Conservation (phyloP, 495 filamentous ascomycete genomes). For the Staphylotrichum longicolle region DNA sequence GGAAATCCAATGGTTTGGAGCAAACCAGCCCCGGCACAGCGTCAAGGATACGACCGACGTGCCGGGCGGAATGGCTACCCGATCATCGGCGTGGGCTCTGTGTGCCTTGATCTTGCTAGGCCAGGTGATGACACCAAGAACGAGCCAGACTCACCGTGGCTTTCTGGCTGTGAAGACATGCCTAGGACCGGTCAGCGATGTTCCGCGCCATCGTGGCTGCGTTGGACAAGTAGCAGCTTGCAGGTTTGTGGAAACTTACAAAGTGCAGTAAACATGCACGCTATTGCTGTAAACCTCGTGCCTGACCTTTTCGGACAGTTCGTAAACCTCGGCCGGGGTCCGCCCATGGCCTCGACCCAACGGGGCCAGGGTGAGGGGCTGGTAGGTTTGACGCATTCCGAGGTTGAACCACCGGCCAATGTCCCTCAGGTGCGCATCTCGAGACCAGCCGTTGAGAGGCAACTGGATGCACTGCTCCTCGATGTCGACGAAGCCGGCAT, state of each 20-base stretch:
- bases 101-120: background rate
- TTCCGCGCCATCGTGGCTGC: background rate
- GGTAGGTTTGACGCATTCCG: slow-evolving; percentile 67
- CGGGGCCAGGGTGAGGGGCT: slow-evolving; percentile 71
- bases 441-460: slow-evolving; percentile 77
- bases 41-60: slow-evolving; percentile 7
- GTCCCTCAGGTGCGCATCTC: slow-evolving; percentile 63
- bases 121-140: slow-evolving; percentile 3
- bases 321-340: slow-evolving; percentile 62
- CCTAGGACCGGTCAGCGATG: slow-evolving; percentile 23
- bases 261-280: slow-evolving; percentile 63
- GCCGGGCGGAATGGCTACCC: background rate
- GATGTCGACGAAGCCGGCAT: slow-evolving; percentile 81
- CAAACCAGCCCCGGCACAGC: slow-evolving; percentile 1
- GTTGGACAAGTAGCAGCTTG: slow-evolving; percentile 18
- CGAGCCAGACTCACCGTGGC: slow-evolving; percentile 21
- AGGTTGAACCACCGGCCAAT: slow-evolving; percentile 86
- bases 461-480: slow-evolving; percentile 69
- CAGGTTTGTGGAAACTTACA: slow-evolving; percentile 54
- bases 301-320: slow-evolving; percentile 61
- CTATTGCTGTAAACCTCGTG: slow-evolving; percentile 67
- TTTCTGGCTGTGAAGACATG: slow-evolving; percentile 35
- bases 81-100: slow-evolving; percentile 5
- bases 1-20: slow-evolving; percentile 13
- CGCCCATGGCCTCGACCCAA: slow-evolving; percentile 66